Evolutionary conservation across 805 yeast genomes (phyloP).

Genomic region (Myxozyma neotropica): DNA sequence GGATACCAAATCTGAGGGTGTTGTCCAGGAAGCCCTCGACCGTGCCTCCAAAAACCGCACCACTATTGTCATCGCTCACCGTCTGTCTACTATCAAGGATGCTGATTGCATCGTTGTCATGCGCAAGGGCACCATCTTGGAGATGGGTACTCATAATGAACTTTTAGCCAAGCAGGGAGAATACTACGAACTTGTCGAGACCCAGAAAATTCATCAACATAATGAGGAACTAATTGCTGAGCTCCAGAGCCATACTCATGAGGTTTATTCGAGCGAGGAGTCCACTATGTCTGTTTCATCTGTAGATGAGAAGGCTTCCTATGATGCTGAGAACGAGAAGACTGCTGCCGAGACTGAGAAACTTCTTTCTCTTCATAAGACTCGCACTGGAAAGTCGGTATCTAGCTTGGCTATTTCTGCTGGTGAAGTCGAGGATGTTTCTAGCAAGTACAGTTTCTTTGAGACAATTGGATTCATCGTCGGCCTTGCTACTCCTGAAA

Average conservation of each 20-base stretch:
- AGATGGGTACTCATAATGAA: constrained; percentile 45
- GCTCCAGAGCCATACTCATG: constrained; percentile 17
- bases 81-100: constrained; percentile 54
- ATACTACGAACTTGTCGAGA: constrained; percentile 39
- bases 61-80: constrained; percentile 56
- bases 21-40: constrained; percentile 56
- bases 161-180: constrained; percentile 37
- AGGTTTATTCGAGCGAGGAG: constrained; percentile 1
- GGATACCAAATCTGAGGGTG: constrained; percentile 63
- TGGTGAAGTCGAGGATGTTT: constrained; percentile 16
- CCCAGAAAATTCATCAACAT: constrained; percentile 36
- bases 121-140: constrained; percentile 50
- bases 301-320: constrained; percentile 18
- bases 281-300: neutral
- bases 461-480: constrained; percentile 29
- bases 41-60: constrained; percentile 44
- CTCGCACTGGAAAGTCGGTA: constrained; percentile 16
- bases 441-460: constrained; percentile 4
- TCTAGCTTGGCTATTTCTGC: constrained; percentile 6
- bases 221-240: constrained; percentile 29
- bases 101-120: constrained; percentile 54
- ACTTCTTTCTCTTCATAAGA: constrained; percentile 15
- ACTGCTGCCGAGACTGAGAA: constrained; percentile 10
- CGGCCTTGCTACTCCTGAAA: constrained; percentile 17
- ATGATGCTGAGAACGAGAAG: constrained; percentile 15